Evolutionary conservation across 768 basidiomycete genomes (phyloP).

Genomic region (Auricularia heimuer): DNA sequence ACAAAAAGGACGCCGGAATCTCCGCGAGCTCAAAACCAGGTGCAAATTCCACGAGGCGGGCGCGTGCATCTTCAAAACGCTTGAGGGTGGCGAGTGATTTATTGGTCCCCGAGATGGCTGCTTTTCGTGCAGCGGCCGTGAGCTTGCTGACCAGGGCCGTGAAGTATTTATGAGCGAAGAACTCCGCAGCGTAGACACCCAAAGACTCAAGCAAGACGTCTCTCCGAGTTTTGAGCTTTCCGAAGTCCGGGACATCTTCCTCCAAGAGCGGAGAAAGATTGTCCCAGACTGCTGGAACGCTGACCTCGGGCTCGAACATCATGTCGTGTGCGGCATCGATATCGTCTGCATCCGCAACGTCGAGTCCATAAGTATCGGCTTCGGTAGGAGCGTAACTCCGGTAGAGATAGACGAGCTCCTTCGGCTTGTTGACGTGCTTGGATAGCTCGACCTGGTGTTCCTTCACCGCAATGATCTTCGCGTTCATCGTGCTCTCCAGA

Average conservation of each 20-base stretch:
- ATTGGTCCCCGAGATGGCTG: background rate
- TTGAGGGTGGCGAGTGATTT: too few relatives aligned
- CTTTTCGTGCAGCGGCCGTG: background rate
- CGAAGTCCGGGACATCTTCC: slow-evolving; percentile 36
- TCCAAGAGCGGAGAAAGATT: slow-evolving; percentile 51
- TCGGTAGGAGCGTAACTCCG: background rate
- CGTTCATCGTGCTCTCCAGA: slow-evolving; percentile 62
- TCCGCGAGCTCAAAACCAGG: background rate
- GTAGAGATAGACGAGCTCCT: slow-evolving; percentile 40
- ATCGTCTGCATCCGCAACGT: slow-evolving; percentile 35
- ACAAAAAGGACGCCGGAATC: slow-evolving; percentile 27
- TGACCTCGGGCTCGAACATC: slow-evolving; percentile 24
- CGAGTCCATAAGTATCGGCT: slow-evolving; percentile 2
- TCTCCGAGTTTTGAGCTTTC: slow-evolving; percentile 54
- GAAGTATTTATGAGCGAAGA: slow-evolving; percentile 31
- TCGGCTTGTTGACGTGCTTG: slow-evolving; percentile 50
- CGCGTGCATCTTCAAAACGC: background rate
- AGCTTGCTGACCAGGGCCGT: background rate
- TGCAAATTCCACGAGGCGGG: background rate
- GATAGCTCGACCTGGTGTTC: slow-evolving; percentile 58
- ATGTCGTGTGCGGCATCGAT: slow-evolving; percentile 30
- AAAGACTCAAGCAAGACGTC: slow-evolving; percentile 49
- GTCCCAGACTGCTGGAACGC: slow-evolving; percentile 34
- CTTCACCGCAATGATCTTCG: slow-evolving; percentile 66
- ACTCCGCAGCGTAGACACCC: slow-evolving; percentile 66